phyloP scores from a whole-genome alignment of 352 stramenopile species.

The Phytophthora hybrid region DNA sequence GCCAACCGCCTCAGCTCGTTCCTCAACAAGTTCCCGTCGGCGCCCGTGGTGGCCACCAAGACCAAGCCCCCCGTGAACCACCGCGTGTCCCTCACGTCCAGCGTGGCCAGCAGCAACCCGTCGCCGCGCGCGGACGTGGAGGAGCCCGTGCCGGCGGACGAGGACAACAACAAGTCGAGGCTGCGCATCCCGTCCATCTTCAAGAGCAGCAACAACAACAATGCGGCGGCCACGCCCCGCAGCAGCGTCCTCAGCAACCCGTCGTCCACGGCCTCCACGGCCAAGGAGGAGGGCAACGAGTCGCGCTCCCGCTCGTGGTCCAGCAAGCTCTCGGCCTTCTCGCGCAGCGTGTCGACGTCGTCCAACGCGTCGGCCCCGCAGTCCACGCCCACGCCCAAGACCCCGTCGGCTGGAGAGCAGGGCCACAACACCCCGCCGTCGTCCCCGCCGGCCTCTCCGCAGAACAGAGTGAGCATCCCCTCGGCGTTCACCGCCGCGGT shows the following conservation, averaged over 20 bases:
- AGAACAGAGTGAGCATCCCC: conserved; percentile 42
- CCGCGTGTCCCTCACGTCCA: conserved; percentile 42
- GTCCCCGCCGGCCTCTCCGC: conserved; percentile 38
- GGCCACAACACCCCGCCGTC: conserved; percentile 33
- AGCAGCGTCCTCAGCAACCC: conserved; percentile 50
- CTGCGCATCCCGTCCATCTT: conserved; percentile 68
- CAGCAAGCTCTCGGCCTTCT: conserved; percentile 72
- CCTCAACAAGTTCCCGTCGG: conserved; percentile 69
- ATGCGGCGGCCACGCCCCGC: conserved; percentile 29
- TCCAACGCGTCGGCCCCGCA: conserved; percentile 41
- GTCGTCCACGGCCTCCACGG: conserved; percentile 37
- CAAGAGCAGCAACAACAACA: conserved; percentile 39
- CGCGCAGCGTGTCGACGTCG: conserved; percentile 49
- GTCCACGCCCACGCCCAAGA: conserved; percentile 30
- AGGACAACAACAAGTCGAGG: conserved; percentile 43
- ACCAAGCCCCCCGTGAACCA: conserved; percentile 32
- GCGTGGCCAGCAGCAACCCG: conserved; percentile 42
- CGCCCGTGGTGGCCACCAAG: conserved; percentile 38
- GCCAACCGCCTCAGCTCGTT: conserved; percentile 68
- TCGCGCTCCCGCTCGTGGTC: conserved; percentile 59
- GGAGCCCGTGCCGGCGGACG: conserved; percentile 35
- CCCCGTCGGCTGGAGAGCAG: conserved; percentile 23
- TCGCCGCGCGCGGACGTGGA: conserved; percentile 34
- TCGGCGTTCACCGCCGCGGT: conserved; percentile 43
- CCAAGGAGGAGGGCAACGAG: conserved; percentile 40